Evolutionary conservation across 306 rosid species (phyloP), one percentile per base, ranked within the genome.

Genomic region (Vigna unguiculata): DNA sequence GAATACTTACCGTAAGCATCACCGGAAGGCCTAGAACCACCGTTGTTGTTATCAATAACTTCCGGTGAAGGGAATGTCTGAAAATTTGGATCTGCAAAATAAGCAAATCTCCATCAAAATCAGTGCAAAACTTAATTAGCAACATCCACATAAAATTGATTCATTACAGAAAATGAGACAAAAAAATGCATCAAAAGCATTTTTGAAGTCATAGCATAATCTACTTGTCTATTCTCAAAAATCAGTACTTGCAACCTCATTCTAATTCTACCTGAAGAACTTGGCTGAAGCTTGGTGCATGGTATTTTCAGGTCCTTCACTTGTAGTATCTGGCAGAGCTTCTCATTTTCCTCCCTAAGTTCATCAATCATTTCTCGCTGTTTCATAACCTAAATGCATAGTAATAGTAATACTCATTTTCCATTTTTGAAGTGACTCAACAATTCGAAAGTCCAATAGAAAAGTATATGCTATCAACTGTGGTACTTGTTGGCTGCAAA

Each of bases 1-100:
- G 2, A 24, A 2, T 2, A 24, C 28, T 24, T 24, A 24, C 28
- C 28, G 28, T 24, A 1, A 24, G 28, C 28, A 24, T 24, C 28
- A 2, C 28, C 28, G 28, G 28, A 24, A 24, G 69, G 88, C 45
- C 81, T 84, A 16, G 89, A 84, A 76, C 83, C 92, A 68, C 93
- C 83, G 24, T 93, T 60, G 69, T 88, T 87, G 85, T 91, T 93
- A 69, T 96, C 98, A 59, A 80, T 93, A 0, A 92, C 82, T 72
- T 68, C 87, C 6, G 97, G 82, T 11, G 98, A 97, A 79, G 98
- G 97, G 84, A 91, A 91, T 47, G 94, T 88, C 91, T 88, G 87
- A 57, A 88, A 91, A 77, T 60, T 88, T 30, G 97, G 87, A 81
- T 91, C 97, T 93, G 79, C 86, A 85, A 71, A 25, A 11, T 48